Conservation (phyloP, 192 early-diverging fungal species). For the Podochytrium sp. region DNA sequence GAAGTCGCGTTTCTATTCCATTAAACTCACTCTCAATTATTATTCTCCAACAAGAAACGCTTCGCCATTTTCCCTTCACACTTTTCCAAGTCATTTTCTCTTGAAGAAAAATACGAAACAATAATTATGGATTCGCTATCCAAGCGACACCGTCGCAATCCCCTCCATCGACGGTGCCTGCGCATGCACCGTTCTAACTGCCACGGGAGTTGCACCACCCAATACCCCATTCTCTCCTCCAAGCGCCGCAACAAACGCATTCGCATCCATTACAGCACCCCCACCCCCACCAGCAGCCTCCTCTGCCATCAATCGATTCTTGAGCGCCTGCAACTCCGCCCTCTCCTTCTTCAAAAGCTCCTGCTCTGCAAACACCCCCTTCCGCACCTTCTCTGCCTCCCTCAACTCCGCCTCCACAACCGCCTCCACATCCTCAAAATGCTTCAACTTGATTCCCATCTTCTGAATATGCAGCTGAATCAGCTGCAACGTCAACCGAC, state of each 20-base stretch:
- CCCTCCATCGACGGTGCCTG: not conserved
- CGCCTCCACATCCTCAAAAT: conserved; percentile 90
- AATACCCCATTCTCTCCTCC: not conserved
- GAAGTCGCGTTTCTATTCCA: not conserved
- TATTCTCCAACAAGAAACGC: not conserved
- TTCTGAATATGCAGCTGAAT: conserved; percentile 89
- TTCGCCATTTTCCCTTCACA: not conserved
- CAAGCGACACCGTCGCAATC: not conserved
- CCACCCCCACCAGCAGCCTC: not conserved
- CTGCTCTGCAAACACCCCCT: conserved; percentile 60
- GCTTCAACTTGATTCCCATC: conserved; percentile 88
- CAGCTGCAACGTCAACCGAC: conserved; percentile 76
- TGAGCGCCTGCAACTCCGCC: conserved; percentile 25
- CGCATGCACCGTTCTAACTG: not conserved
- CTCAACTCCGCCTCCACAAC: conserved; percentile 86
- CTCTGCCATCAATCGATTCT: conserved; percentile 9
- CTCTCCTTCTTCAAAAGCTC: conserved; percentile 29
- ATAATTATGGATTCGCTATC: not conserved
- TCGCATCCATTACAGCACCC: not conserved
- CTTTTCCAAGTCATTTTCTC: not conserved
- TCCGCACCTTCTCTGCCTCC: conserved; percentile 73
- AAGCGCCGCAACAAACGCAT: not conserved
- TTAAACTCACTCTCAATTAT: not conserved
- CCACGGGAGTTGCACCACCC: not conserved
- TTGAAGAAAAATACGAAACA: not conserved